These are phyloP conservation scores for Lagenaria siceraria DNA, from an alignment of 306 rosid genomes.

Conservation along the genomic window DNA sequence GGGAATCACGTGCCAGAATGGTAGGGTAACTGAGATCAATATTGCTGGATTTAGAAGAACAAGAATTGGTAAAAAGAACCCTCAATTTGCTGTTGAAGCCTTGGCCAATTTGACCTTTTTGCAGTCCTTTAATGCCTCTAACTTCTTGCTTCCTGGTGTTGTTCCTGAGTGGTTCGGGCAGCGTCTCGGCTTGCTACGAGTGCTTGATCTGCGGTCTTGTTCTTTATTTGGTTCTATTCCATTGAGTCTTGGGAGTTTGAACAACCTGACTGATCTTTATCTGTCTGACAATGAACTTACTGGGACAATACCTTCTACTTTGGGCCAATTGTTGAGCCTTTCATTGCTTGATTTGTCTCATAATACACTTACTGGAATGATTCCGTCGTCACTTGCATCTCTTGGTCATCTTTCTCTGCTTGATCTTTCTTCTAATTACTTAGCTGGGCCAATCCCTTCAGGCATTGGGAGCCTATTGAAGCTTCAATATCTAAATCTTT, in stretches of 20 bases:
- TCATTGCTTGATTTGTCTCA: conserved; percentile 59
- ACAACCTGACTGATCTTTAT: conserved; percentile 47
- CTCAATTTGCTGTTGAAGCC: conserved; percentile 55
- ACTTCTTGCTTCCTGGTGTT: conserved; percentile 54
- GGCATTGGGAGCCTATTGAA: conserved; percentile 43
- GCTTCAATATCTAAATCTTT: conserved; percentile 66
- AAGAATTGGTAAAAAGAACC: conserved; percentile 50
- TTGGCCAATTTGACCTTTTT: conserved; percentile 63
- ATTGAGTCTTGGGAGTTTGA: conserved; percentile 45
- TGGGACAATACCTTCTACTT: conserved; percentile 44
- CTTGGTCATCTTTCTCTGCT: conserved; percentile 55
- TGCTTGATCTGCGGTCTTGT: conserved; percentile 80
- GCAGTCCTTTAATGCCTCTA: conserved; percentile 69
- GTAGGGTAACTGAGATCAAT: conserved; percentile 64
- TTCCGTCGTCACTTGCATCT: conserved; percentile 33
- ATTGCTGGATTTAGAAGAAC: conserved; percentile 81
- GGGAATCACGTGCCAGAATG: conserved; percentile 57
- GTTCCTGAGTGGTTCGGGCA: conserved; percentile 73
- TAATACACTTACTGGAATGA: conserved; percentile 41
- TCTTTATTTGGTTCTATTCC: conserved; percentile 57
- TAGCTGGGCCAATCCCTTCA: conserved; percentile 40
- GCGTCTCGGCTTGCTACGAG: conserved; percentile 25
- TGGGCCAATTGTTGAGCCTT: conserved; percentile 45
- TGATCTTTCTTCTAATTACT: conserved; percentile 50
- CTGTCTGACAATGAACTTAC: conserved; percentile 57